phyloP scores from a whole-genome alignment of 768 basidiomycete genomes.

The Obba rivulosa region DNA sequence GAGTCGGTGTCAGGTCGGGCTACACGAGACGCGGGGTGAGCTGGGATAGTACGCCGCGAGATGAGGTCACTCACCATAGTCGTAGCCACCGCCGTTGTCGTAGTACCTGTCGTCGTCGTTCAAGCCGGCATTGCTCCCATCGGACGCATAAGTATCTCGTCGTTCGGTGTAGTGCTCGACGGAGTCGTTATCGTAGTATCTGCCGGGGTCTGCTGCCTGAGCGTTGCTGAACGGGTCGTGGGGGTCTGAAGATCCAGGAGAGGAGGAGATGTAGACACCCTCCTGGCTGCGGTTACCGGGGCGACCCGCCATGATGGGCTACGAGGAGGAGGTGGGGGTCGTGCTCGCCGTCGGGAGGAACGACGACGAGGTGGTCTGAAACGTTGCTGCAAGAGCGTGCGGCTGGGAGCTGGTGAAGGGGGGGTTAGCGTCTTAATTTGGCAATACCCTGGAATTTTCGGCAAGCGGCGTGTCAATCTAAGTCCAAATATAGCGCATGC shows the following conservation, averaged over 20 bases:
- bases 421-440: conserved; percentile 1
- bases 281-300: conserved; percentile 54
- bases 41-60: too few species aligned
- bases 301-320: conserved; percentile 44
- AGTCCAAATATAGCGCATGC: not conserved
- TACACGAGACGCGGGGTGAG: conserved; percentile 29
- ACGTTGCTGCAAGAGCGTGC: too few species aligned
- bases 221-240: conserved; percentile 59
- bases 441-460: conserved; percentile 8
- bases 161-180: conserved; percentile 50
- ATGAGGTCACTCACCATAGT: conserved; percentile 48
- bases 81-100: conserved; percentile 59
- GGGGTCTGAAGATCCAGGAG: conserved; percentile 56
- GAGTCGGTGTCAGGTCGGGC: conserved; percentile 83
- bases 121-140: conserved; percentile 56
- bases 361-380: too few species aligned
- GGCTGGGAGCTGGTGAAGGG: conserved; percentile 7
- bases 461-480: not conserved
- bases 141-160: conserved; percentile 61
- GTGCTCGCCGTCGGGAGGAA: too few species aligned
- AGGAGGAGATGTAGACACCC: conserved; percentile 55
- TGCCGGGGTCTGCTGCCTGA: conserved; percentile 29
- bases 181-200: conserved; percentile 70
- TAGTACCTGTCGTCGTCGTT: conserved; percentile 50
- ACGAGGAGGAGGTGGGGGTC: conserved; percentile 12